phyloP scores from a whole-genome alignment of 257 asterid genomes.

The Prunella vulgaris region DNA sequence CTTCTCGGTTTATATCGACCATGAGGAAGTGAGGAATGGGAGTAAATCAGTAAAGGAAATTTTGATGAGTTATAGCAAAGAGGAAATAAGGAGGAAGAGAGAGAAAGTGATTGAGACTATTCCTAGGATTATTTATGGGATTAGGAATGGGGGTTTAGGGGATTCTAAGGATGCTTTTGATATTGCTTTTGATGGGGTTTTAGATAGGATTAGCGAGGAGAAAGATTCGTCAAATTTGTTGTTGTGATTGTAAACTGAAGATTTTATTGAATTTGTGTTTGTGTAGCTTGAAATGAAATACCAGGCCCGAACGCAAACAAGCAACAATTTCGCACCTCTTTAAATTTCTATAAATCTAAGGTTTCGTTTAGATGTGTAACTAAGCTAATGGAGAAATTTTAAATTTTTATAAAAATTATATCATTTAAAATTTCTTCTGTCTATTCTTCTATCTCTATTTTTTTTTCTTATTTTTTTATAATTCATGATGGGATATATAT shows the following conservation, averaged over 20 bases:
- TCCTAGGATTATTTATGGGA: slow-evolving; percentile 37
- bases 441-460: too few species aligned
- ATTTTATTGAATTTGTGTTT: background rate
- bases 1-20: slow-evolving; percentile 38
- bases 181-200: slow-evolving; percentile 34
- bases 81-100: slow-evolving; percentile 36
- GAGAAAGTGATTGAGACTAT: slow-evolving; percentile 44
- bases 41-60: slow-evolving; percentile 22
- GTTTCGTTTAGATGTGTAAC: too few species aligned
- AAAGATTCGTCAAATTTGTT: background rate
- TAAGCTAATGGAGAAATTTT: too few species aligned
- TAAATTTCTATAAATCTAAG: background rate
- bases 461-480: too few species aligned
- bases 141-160: slow-evolving; percentile 15
- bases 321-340: background rate
- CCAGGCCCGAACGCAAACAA: background rate
- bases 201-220: slow-evolving; percentile 32
- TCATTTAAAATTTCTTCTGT: too few species aligned
- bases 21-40: slow-evolving; percentile 31
- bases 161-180: slow-evolving; percentile 41
- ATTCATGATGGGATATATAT: too few species aligned
- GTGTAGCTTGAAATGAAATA: background rate
- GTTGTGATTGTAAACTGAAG: background rate
- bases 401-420: too few species aligned
- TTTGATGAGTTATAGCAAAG: slow-evolving; percentile 31